Evolutionary conservation across 2,329 filamentous ascomycete genomes (phyloP), one percentile per base, ranked within the genome.

Genomic region (Penicillium paneum): DNA sequence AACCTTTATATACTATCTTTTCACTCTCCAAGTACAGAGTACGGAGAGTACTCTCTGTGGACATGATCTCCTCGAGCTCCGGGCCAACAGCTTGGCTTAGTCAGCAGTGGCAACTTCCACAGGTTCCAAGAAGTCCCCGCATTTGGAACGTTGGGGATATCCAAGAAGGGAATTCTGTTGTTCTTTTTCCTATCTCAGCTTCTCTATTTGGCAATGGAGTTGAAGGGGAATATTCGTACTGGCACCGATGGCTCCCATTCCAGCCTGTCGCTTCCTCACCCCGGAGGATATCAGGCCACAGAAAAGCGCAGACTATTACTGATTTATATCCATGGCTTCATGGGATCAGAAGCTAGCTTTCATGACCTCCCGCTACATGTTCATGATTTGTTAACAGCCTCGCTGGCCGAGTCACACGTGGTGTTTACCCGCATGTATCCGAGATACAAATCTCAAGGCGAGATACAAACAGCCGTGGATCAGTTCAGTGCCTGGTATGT

Each of bases 271-370:
- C 48, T 62, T 13, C 48, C 56, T 47, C 49, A 12, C 26, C 41
- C 52, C 4, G 49, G 39, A 43, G 43, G 52, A 40, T 10, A 38
- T 32, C 42, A 47, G 24, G 47, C 21, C 6, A 28, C 38, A 28
- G 38, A 53, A 21, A 66, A 63, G 46, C 75, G 84, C 46, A 81
- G 79, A 26, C 78, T 97, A 24, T 80, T 97, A 1, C 70, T 96
- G 21, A 78, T 96, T 49, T 96, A 91, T 69, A 85, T 96, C 52
- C 92, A 96, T 76, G 91, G 92, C 57, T 96, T 95, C 74, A 88
- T 94, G 80, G 91, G 92, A 48, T 88, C 90, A 56, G 89, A 94
- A 71, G 88, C 88, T 31, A 95, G 89, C 54, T 97, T 97, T 69
- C 83, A 86, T 58, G 90, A 88, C 41, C 96, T 97, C 64, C 92